phyloP scores from a whole-genome alignment of 805 yeast species.

The Dipodascus albidus region DNA sequence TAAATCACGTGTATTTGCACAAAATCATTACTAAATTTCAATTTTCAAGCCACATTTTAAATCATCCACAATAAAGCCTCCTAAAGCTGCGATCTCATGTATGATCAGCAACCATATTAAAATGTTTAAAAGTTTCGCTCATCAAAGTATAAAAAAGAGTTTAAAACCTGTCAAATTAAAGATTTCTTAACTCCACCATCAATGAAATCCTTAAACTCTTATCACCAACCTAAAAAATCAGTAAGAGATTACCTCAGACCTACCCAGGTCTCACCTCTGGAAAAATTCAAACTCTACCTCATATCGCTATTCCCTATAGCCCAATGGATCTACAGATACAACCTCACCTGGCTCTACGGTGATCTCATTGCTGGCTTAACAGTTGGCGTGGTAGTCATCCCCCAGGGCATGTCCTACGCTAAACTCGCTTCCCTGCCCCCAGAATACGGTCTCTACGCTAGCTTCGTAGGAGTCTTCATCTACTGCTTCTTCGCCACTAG shows the following conservation, averaged over 20 bases:
- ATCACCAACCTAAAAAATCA: neutral
- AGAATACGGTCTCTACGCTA: slow-evolving; percentile 82
- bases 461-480: slow-evolving; percentile 80
- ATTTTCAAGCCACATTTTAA: neutral
- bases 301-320: slow-evolving; percentile 65
- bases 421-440: slow-evolving; percentile 70
- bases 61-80: neutral
- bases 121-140: too few species aligned
- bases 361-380: slow-evolving; percentile 89
- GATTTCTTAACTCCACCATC: neutral
- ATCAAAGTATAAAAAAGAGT: neutral
- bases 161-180: neutral
- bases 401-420: slow-evolving; percentile 95
- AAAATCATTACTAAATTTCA: neutral
- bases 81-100: too few species aligned
- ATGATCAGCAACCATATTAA: too few species aligned
- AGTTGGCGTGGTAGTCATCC: slow-evolving; percentile 86
- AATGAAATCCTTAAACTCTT: neutral
- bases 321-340: slow-evolving; percentile 77
- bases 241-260: neutral
- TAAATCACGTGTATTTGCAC: neutral
- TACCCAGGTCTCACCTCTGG: neutral
- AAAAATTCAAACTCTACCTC: slow-evolving; percentile 32
- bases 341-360: slow-evolving; percentile 65
- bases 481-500: slow-evolving; percentile 91